phyloP scores from a whole-genome alignment of 768 basidiomycete species.

The Rubroboletus satanas region DNA sequence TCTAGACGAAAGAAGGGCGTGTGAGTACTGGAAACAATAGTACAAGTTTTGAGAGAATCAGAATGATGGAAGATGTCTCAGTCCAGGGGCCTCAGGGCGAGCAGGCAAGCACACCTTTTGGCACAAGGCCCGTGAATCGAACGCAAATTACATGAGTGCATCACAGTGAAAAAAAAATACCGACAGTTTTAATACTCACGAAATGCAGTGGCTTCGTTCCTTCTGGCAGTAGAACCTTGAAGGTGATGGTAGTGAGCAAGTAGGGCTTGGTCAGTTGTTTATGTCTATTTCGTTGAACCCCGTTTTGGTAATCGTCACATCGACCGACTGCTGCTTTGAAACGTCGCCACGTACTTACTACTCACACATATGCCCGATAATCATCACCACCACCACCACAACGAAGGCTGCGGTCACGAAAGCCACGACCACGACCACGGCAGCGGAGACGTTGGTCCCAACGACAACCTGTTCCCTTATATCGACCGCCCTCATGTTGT shows the following conservation, averaged over 20 bases:
- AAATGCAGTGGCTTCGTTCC: not conserved
- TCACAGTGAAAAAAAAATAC: conserved; percentile 33
- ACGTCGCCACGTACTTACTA: too few relatives aligned
- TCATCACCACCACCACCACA: conserved; percentile 41
- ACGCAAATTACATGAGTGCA: conserved; percentile 86
- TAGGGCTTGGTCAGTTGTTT: conserved; percentile 11
- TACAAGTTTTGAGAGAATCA: conserved; percentile 35
- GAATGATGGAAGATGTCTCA: conserved; percentile 64
- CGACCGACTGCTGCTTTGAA: not conserved
- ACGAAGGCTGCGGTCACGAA: conserved; percentile 57
- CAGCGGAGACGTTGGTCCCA: conserved; percentile 44
- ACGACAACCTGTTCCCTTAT: conserved; percentile 67
- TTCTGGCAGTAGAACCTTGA: not conserved
- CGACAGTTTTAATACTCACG: conserved; percentile 12
- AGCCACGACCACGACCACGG: conserved; percentile 57
- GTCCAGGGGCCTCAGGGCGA: conserved; percentile 59
- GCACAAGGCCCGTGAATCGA: conserved; percentile 60
- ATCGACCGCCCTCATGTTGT: conserved; percentile 81
- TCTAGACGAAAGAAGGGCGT: not conserved
- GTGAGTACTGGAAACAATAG: conserved; percentile 5
- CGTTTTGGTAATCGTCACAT: not conserved
- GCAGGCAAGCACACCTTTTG: conserved; percentile 79
- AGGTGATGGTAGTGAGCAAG: not conserved
- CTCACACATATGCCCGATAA: conserved; percentile 16
- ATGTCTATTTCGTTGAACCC: conserved; percentile 4